A percentile compares a stretch with the other conserved stretches of the same genome.
phyloP scores from a whole-genome alignment of 371 early-diverging fungal genomes.

The Apophysomyces ossiformis region DNA sequence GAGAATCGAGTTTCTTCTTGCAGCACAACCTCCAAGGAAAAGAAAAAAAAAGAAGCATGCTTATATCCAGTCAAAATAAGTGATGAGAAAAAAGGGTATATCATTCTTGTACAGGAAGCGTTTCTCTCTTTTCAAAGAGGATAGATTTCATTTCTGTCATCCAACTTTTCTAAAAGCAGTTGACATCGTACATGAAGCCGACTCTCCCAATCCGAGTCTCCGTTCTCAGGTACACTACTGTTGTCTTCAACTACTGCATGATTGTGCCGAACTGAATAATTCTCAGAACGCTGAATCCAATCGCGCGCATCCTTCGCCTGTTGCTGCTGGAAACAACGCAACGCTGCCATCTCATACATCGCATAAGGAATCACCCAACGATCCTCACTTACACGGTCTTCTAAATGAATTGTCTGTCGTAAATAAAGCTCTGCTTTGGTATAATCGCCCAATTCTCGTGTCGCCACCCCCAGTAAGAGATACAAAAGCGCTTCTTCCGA shows the following conservation, averaged over 20 bases:
- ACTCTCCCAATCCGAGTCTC: slow-evolving; percentile 44
- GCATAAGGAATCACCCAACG: slow-evolving; percentile 34
- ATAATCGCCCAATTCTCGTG: slow-evolving; percentile 41
- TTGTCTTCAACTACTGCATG: background rate
- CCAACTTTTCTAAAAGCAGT: slow-evolving; percentile 33
- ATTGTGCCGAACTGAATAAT: slow-evolving; percentile 16
- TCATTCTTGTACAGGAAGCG: too few species aligned
- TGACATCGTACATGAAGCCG: slow-evolving; percentile 37
- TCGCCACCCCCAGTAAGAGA: slow-evolving; percentile 41
- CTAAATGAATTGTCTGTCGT: slow-evolving; percentile 7
- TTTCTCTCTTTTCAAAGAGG: too few species aligned
- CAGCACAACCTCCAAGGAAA: too few species aligned
- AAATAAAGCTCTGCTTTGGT: slow-evolving; percentile 36
- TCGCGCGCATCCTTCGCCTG: slow-evolving; percentile 16
- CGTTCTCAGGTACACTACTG: slow-evolving; percentile 24
- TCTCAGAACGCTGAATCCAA: slow-evolving; percentile 23
- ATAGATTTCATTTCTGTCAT: slow-evolving; percentile 17
- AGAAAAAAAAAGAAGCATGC: too few species aligned
- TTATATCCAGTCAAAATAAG: too few species aligned
- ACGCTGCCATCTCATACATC: slow-evolving; percentile 33
- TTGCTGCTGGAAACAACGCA: slow-evolving; percentile 22
- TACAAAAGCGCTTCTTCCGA: slow-evolving; percentile 35
- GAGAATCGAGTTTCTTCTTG: too few species aligned
- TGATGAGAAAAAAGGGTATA: too few species aligned
- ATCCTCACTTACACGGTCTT: slow-evolving; percentile 19